Conservation (phyloP, 1,284 basidiomycete genomes). For the Trametes sp. region DNA sequence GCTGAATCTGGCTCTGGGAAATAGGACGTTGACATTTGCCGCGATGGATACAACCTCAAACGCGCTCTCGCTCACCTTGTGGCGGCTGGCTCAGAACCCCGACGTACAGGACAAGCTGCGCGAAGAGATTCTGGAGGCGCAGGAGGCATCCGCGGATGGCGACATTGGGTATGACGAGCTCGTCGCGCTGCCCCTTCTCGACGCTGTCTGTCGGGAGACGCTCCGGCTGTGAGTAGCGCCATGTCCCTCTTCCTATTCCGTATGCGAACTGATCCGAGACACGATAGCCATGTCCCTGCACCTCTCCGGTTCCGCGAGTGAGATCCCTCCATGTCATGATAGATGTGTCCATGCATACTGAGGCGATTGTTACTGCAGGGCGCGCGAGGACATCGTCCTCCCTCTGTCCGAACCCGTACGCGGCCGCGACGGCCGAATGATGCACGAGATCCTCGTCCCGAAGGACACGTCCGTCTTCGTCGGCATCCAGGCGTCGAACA, state of each 20-base stretch:
- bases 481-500: constrained; percentile 25
- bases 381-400: constrained; percentile 21
- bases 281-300: constrained; percentile 15
- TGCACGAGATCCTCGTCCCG: constrained; percentile 27
- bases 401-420: constrained; percentile 28
- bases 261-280: no score
- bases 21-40: constrained; percentile 36
- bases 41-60: constrained; percentile 41
- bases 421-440: constrained; percentile 21
- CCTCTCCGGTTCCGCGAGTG: constrained; percentile 25
- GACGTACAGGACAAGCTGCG: constrained; percentile 33
- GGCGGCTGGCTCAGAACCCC: constrained; percentile 33
- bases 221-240: constrained; percentile 33
- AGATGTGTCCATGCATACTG: background rate
- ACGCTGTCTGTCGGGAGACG: constrained; percentile 44
- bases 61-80: constrained; percentile 38
- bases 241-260: background rate
- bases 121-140: constrained; percentile 34
- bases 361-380: background rate
- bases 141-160: constrained; percentile 19
- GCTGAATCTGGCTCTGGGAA: background rate
- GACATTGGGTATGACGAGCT: constrained; percentile 40
- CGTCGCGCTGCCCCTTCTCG: constrained; percentile 41
- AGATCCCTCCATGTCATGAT: background rate
- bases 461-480: constrained; percentile 28